Evolutionary conservation across 2,329 filamentous ascomycete genomes (phyloP), one percentile per base, ranked within the genome.

Genomic region (Ceratocystiopsis sp.): DNA sequence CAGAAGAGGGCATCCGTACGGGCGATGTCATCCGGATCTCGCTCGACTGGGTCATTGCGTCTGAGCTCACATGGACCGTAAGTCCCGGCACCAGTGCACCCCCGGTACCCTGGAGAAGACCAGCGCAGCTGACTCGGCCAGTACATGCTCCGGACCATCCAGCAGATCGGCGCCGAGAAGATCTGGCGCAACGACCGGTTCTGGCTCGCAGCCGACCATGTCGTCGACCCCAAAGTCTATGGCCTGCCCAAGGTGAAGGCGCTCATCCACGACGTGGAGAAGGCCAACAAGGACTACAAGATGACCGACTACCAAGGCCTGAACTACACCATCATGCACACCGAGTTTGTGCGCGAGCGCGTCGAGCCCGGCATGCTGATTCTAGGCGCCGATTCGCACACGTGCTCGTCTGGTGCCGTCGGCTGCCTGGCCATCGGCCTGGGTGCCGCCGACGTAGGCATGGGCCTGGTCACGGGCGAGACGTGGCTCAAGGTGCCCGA

Each of bases 161-260:
- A 63, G 5, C 42, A 52, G 4, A 50, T 69, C 9, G 61, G 62
- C 3, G 48, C 52, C 13, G 62, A 63, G 1, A 58, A 60, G 4
- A 63, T 66, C n/a, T 67, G 60, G 45, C 62, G 67, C 10, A 70
- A 68, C 42, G 65, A 69, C 47, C 54, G 66, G 0, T 61, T 70
- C 48, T 69, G 66, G 67, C 56, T 71, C 7, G 66, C 65, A 0
- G 61, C 61, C 2, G 67, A 69, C 49, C 66, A 69, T 47, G 57
- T 63, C 4, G 64, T 68, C 4, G 64, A 69, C 42, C 66, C 66
- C 2, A 55, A 63, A 1, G 51, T 61, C 9, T 57, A 58, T n/a
- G 46, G 60, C 14, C 46, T 51, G 1, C 61, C 64, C 1, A 50
- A 55, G 29, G 54, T 62, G 33, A 52, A 58, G 44, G 51, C 46